phyloP scores from a whole-genome alignment of 2,329 filamentous ascomycete species.

The Aspergillus sp. region DNA sequence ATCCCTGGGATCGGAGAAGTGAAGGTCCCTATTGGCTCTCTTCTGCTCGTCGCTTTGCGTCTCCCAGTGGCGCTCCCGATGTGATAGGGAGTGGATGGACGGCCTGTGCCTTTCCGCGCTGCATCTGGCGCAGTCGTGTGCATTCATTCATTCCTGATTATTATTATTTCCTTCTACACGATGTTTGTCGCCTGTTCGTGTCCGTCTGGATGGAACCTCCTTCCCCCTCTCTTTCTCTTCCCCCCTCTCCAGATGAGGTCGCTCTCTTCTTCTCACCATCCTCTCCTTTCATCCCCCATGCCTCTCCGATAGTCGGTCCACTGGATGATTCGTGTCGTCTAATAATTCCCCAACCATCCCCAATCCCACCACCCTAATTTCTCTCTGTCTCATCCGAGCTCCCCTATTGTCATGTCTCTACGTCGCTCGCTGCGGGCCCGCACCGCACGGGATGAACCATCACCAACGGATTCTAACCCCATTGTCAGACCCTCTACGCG shows the following conservation, averaged over 20 bases:
- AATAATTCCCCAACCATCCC: not conserved
- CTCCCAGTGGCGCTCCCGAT: conserved; percentile 28
- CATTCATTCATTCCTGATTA: conserved; percentile 5
- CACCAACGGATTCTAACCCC: conserved; percentile 33
- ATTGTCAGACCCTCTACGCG: conserved; percentile 36
- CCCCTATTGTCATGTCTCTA: conserved; percentile 32
- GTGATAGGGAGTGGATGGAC: conserved; percentile 22
- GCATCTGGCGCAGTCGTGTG: conserved; percentile 15
- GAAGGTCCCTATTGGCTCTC: conserved; percentile 22
- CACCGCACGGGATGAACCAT: conserved; percentile 24
- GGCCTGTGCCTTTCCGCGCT: conserved; percentile 32
- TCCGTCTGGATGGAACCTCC: conserved; percentile 8
- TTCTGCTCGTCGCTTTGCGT: conserved; percentile 21
- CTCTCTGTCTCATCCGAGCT: not conserved
- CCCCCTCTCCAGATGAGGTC: not conserved
- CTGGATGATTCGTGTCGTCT: not conserved
- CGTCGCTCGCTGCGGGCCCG: conserved; percentile 41
- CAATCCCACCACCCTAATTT: not conserved
- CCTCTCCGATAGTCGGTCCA: not conserved
- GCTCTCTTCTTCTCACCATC: not conserved
- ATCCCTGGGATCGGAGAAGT: conserved; percentile 14
- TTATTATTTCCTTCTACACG: not conserved
- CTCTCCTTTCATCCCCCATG: not conserved
- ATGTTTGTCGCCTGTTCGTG: conserved; percentile 9
- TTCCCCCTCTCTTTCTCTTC: conserved; percentile 13